Base-by-base conservation (phyloP, 2,329 filamentous ascomycete species). In the Aspergillus fijiensis region DNA sequence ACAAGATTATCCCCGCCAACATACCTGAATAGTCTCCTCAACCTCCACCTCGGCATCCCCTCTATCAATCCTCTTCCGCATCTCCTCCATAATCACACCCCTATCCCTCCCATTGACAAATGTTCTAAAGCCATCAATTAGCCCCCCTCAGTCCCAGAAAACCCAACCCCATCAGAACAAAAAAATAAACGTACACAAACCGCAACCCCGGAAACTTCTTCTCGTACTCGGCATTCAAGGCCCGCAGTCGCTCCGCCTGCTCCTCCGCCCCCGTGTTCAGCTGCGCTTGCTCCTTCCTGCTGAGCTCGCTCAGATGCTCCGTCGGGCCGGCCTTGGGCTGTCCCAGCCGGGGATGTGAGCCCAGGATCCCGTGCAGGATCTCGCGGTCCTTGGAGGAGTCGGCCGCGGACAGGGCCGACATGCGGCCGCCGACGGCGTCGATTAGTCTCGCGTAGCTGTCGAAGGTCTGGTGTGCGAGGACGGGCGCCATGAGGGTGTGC, bases 61-160 rank as follows among this genome's bases (percentile, higher is more conserved):
- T 55, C 87, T 79, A 11, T 82, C 84, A 70, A 96, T 96, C 54
- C 92, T 83, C 55, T 77, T 73, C 63, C 84, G 83, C 90, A 96
- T 96, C 69, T 96, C 88, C 63, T 85, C 81, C 88, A 96, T 91
- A 58, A 97, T 89, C 62, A 85, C 84, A 1, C 84, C 82, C 59
- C 92, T 82, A 42, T 85, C 82, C 49, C 92, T 84, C 0, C 91
- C 92, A 72, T 96, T 93, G 57, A 97, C 93, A 74, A 96, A 97
- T n/a, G 94, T 90, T 48, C 84, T 86, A 63, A 49, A 45, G 16
- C 39, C 1, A 7, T 16, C 39, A 10, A 9, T 45, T 19, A 45
- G 39, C n/a, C 6, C 39, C 5, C 39, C 14, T 10, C 10, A n/a
- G 6, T 5, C 1, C 39, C 39, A 16, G 2, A 4, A 45, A 45